phyloP scores from a whole-genome alignment of 2,329 filamentous ascomycete species.

The Claviceps sorghi region DNA sequence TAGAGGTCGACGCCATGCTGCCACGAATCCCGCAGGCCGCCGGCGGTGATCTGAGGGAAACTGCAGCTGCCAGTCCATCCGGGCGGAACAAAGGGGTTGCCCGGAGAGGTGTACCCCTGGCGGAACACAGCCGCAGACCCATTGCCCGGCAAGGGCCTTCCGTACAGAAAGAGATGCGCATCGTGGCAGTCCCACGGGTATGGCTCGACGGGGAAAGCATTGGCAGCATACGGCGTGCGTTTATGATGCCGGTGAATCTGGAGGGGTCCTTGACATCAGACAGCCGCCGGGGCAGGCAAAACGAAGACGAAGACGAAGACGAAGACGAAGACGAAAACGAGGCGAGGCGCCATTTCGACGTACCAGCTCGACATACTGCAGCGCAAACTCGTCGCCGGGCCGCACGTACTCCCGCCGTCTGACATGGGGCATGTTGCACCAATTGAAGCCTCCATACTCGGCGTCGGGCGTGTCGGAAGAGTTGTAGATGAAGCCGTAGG shows the following conservation, averaged over 20 bases:
- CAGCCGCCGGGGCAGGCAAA: neutral
- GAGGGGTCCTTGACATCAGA: neutral
- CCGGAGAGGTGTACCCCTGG: conserved; percentile 42
- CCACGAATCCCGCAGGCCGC: conserved; percentile 59
- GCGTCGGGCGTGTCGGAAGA: conserved; percentile 41
- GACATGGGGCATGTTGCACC: conserved; percentile 83
- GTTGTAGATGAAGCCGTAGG: conserved; percentile 63
- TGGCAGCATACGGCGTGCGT: conserved; percentile 63
- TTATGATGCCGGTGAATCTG: conserved; percentile 75
- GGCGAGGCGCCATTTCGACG: too few relatives aligned
- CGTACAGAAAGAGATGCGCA: conserved; percentile 55
- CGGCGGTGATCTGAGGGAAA: conserved; percentile 66
- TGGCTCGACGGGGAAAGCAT: conserved; percentile 59
- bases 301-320: too few relatives aligned
- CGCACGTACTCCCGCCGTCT: conserved; percentile 47
- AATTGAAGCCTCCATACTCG: conserved; percentile 56
- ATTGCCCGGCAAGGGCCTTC: conserved; percentile 38
- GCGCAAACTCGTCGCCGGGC: conserved; percentile 39
- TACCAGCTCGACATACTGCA: conserved; percentile 65
- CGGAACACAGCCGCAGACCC: conserved; percentile 46
- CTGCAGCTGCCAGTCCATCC: conserved; percentile 64
- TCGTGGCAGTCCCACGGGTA: conserved; percentile 62
- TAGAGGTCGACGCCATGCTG: conserved; percentile 65
- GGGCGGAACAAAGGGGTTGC: conserved; percentile 51
- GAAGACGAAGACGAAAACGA: too few relatives aligned